Percentiles rank a stretch among this genome's conserved stretches.
phyloP scores from a whole-genome alignment of 2,329 filamentous ascomycete species.

The Fusarium sp. region DNA sequence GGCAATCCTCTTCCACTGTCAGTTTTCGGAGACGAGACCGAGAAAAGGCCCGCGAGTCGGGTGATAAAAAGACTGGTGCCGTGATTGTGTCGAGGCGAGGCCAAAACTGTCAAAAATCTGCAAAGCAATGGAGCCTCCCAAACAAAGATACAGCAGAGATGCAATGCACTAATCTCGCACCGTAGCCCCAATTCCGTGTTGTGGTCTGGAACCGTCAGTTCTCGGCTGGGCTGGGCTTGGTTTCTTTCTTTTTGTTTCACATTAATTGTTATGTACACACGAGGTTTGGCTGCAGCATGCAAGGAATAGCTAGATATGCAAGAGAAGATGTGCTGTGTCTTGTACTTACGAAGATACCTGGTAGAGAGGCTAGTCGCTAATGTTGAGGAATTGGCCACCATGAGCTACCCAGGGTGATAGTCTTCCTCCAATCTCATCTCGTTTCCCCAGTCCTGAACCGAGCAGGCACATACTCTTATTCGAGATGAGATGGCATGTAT shows the following conservation, averaged over 20 bases:
- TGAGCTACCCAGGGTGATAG: slow-evolving; percentile 24
- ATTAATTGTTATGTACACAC: slow-evolving; percentile 34
- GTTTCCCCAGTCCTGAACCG: slow-evolving; percentile 18
- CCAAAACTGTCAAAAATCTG: slow-evolving; percentile 33
- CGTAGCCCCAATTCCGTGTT: slow-evolving; percentile 9
- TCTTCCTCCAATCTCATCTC: slow-evolving; percentile 37
- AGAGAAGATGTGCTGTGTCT: slow-evolving; percentile 15
- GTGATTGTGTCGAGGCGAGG: slow-evolving; percentile 23
- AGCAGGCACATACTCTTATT: slow-evolving; percentile 6
- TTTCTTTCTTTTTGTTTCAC: slow-evolving; percentile 25
- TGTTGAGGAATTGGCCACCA: slow-evolving; percentile 41
- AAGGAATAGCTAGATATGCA: slow-evolving; percentile 35
- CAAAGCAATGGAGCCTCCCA: slow-evolving; percentile 38
- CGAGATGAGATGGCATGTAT: slow-evolving; percentile 11
- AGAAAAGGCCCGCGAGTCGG: slow-evolving; percentile 36
- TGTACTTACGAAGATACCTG: slow-evolving; percentile 10
- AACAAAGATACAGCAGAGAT: slow-evolving; percentile 1
- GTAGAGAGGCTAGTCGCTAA: slow-evolving; percentile 20
- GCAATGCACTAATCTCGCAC: slow-evolving; percentile 19
- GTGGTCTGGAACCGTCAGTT: slow-evolving; percentile 21
- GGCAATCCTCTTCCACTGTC: slow-evolving; percentile 25
- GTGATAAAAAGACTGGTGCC: slow-evolving; percentile 32
- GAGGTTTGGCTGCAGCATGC: slow-evolving; percentile 42
- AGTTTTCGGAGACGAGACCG: slow-evolving; percentile 29
- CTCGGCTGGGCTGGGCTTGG: slow-evolving; percentile 21